Conservation (phyloP, 305 asterid genomes). For the Ruellia speciosa region DNA sequence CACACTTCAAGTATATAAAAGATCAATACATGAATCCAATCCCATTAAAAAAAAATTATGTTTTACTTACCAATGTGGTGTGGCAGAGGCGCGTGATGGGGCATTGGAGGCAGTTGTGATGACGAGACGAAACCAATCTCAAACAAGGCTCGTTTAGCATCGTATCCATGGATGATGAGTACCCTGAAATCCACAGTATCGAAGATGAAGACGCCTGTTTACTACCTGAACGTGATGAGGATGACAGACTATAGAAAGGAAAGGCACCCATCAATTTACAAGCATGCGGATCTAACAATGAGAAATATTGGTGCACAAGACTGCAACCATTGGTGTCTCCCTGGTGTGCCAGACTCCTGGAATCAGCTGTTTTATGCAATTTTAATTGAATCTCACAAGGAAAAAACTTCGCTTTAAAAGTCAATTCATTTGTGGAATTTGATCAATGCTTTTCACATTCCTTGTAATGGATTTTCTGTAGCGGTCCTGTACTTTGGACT, state of each 20-base stretch:
- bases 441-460: background rate
- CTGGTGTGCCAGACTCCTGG: conserved; percentile 57
- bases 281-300: conserved; percentile 19
- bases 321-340: conserved; percentile 63
- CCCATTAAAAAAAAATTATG: too few species aligned
- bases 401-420: background rate
- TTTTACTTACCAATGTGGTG: background rate
- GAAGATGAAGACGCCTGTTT: conserved; percentile 44
- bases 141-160: conserved; percentile 33
- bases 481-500: background rate
- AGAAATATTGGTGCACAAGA: conserved; percentile 29
- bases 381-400: conserved; percentile 21
- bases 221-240: conserved; percentile 38
- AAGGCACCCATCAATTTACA: conserved; percentile 60
- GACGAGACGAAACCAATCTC: conserved; percentile 45
- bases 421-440: background rate
- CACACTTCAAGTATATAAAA: conserved; percentile 50
- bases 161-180: conserved; percentile 60
- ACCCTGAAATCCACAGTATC: conserved; percentile 33
- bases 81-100: conserved; percentile 63
- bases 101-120: conserved; percentile 55
- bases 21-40: background rate
- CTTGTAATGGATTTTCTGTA: background rate
- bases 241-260: conserved; percentile 61
- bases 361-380: conserved; percentile 42